phyloP scores from a whole-genome alignment of 495 filamentous ascomycete species.

The Penicillium pancosmium region DNA sequence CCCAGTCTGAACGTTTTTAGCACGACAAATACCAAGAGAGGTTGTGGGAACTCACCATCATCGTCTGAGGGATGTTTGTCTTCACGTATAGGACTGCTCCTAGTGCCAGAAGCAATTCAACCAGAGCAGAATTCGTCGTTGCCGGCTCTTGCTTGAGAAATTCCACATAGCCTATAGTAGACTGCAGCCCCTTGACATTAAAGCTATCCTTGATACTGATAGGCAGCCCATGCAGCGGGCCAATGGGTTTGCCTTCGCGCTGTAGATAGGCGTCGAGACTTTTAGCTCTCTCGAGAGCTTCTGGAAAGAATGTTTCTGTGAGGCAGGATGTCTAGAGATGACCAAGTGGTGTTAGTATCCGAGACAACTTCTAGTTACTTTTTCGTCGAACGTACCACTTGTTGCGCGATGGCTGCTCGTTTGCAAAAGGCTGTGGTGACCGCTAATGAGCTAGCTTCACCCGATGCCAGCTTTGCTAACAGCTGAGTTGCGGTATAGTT shows the following conservation, averaged over 20 bases:
- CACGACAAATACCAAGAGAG: neutral
- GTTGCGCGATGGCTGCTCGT: constrained; percentile 36
- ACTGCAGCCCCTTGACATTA: constrained; percentile 40
- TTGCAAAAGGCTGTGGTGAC: constrained; percentile 55
- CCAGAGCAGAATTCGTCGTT: constrained; percentile 31
- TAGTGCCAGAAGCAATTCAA: constrained; percentile 24
- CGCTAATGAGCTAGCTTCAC: constrained; percentile 40
- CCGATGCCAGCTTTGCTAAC: constrained; percentile 26
- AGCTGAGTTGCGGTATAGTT: constrained; percentile 51
- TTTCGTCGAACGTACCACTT: constrained; percentile 27
- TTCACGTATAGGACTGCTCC: constrained; percentile 58
- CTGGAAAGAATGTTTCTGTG: constrained; percentile 44
- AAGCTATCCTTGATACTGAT: constrained; percentile 65
- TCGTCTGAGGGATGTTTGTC: constrained; percentile 54
- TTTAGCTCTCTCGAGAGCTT: constrained; percentile 39
- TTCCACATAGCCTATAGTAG: constrained; percentile 31
- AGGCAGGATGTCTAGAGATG: constrained; percentile 39
- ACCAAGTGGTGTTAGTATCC: neutral
- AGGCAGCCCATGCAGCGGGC: constrained; percentile 64
- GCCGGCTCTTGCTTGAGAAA: constrained; percentile 16
- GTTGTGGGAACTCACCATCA: constrained; percentile 30
- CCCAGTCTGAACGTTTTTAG: constrained; percentile 41
- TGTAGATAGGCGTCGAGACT: constrained; percentile 44
- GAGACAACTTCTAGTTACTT: neutral
- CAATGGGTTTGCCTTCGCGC: constrained; percentile 44